phyloP scores from a whole-genome alignment of 306 rosid genomes.

The Cicer chorassanicum region DNA sequence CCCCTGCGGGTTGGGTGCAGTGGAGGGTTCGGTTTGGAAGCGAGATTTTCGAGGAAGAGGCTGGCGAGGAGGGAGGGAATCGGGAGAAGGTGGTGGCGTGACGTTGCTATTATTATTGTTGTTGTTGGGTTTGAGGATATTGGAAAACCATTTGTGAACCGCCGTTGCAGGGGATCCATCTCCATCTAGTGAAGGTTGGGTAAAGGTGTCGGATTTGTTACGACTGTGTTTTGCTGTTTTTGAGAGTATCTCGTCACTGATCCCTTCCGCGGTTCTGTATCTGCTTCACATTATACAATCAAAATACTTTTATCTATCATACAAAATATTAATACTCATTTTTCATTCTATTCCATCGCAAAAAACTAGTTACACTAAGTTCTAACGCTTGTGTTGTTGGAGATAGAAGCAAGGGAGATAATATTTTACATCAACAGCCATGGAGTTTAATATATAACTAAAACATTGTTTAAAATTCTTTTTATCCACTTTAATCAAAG shows the following conservation, averaged over 20 bases:
- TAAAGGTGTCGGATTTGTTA: conserved; percentile 62
- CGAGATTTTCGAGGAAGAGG: conserved; percentile 59
- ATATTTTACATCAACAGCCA: too few species aligned
- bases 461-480: too few species aligned
- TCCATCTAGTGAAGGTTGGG: conserved; percentile 20
- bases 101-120: background rate
- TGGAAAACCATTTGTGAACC: conserved; percentile 71
- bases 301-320: too few species aligned
- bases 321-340: too few species aligned
- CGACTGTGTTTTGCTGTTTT: conserved; percentile 66
- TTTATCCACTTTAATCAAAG: too few species aligned
- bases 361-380: too few species aligned
- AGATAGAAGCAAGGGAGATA: too few species aligned
- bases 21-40: conserved; percentile 61
- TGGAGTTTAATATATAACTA: too few species aligned
- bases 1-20: conserved; percentile 57
- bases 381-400: too few species aligned
- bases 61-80: conserved; percentile 56
- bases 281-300: conserved; percentile 42
- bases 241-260: conserved; percentile 74
- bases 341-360: too few species aligned
- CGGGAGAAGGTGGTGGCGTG: conserved; percentile 36
- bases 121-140: conserved; percentile 56
- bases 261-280: conserved; percentile 56
- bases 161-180: conserved; percentile 58